These are phyloP conservation scores for Ceratobasidium sp. DNA, from an alignment of 1,284 basidiomycete species.

Conservation along the genomic window DNA sequence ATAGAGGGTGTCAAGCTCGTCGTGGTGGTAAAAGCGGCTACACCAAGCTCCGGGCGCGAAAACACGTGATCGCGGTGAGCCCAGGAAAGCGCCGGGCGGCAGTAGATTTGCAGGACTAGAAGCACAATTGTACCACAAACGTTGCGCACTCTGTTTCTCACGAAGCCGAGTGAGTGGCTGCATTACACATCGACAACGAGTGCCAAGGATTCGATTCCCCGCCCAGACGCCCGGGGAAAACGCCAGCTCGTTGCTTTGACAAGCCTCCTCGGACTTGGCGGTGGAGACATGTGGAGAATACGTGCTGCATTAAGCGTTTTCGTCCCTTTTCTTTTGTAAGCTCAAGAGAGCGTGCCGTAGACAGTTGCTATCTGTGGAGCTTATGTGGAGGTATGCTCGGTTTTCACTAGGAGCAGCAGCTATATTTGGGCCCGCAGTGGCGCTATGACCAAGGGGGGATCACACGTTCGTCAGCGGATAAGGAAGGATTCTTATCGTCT, in stretches of 20 bases:
- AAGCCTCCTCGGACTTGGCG: constrained; percentile 23
- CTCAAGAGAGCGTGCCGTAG: neutral
- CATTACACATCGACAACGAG: neutral
- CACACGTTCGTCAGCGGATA: constrained; percentile 36
- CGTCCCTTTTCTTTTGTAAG: constrained; percentile 21
- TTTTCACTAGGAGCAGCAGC: no score
- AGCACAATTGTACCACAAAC: neutral
- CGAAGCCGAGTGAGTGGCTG: neutral
- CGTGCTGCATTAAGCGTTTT: constrained; percentile 17
- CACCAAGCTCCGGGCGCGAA: constrained; percentile 8
- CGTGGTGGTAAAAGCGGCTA: constrained; percentile 4
- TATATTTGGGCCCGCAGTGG: constrained; percentile 17
- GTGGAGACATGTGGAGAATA: constrained; percentile 26
- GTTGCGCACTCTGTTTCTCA: constrained; percentile 4
- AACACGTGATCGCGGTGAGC: constrained; percentile 4
- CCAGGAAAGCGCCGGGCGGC: constrained; percentile 5
- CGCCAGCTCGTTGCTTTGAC: constrained; percentile 6
- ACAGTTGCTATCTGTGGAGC: neutral
- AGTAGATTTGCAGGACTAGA: neutral
- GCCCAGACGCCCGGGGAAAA: constrained; percentile 15
- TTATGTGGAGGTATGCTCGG: neutral
- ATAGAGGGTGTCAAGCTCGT: constrained; percentile 11
- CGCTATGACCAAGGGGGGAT: constrained; percentile 9
- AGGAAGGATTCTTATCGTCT: constrained; percentile 23
- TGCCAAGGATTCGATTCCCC: constrained; percentile 24